These are phyloP conservation scores for Podospora appendiculata DNA, from an alignment of 495 filamentous ascomycete species.

Conservation along the genomic window DNA sequence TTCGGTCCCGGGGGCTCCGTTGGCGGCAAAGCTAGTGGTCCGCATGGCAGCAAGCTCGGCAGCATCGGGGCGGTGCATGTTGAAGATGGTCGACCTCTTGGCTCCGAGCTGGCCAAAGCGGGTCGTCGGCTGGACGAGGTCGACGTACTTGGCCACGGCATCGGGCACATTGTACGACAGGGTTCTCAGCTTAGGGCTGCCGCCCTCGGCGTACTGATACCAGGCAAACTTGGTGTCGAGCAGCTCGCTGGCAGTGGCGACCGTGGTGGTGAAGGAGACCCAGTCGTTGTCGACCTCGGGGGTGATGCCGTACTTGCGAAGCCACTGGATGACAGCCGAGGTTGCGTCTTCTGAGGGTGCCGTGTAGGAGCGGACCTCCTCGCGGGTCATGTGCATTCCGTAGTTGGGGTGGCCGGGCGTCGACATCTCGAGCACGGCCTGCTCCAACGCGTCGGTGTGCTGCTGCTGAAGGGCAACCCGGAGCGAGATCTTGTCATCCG, in stretches of 20 bases:
- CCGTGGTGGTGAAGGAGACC: constrained; percentile 41
- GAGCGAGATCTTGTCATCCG: constrained; percentile 23
- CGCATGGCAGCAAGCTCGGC: neutral
- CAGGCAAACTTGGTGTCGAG: constrained; percentile 40
- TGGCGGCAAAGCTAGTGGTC: constrained; percentile 1
- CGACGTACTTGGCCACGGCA: constrained; percentile 49
- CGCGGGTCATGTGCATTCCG: constrained; percentile 46
- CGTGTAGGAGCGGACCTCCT: constrained; percentile 45
- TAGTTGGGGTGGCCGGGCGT: constrained; percentile 48
- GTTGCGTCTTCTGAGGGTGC: constrained; percentile 38
- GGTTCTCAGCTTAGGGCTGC: constrained; percentile 40
- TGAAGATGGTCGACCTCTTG: constrained; percentile 21
- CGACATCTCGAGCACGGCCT: constrained; percentile 45
- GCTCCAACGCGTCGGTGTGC: constrained; percentile 45
- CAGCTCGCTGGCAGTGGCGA: constrained; percentile 36
- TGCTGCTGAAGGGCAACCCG: constrained; percentile 28
- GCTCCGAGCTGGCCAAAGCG: constrained; percentile 41
- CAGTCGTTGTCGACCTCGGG: constrained; percentile 36
- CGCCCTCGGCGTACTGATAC: constrained; percentile 31
- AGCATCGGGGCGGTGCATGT: constrained; percentile 11
- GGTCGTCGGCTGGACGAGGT: constrained; percentile 61
- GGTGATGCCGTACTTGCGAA: constrained; percentile 42
- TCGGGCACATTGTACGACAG: constrained; percentile 59
- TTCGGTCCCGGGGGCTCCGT: constrained; percentile 10
- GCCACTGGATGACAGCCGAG: constrained; percentile 38